These are phyloP conservation scores for Phytophthora nicotianae DNA, from an alignment of 352 stramenopile genomes.

Conservation along the genomic window DNA sequence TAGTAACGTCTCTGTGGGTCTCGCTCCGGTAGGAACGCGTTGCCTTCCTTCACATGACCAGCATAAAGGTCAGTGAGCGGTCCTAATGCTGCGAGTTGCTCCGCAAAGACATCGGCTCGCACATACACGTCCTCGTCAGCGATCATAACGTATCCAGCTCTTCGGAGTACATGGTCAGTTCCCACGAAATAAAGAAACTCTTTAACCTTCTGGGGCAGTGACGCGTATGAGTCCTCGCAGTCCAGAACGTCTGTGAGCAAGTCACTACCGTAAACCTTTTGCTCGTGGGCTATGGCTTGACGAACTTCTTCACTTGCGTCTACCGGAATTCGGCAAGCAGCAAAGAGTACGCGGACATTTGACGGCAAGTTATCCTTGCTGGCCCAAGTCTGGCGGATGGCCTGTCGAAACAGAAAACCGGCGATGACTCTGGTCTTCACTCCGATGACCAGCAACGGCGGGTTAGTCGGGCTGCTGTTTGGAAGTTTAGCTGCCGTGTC, in stretches of 20 bases:
- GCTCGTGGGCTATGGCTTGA: conserved; percentile 41
- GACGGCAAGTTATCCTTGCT: conserved; percentile 12
- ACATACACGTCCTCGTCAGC: conserved; percentile 64
- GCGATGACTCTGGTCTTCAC: conserved; percentile 48
- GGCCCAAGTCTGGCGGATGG: conserved; percentile 50
- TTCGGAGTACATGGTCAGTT: conserved; percentile 22
- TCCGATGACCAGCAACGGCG: conserved; percentile 38
- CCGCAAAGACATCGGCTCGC: conserved; percentile 21
- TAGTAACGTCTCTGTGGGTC: conserved; percentile 46
- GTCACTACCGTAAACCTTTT: conserved; percentile 38
- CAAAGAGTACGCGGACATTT: conserved; percentile 35
- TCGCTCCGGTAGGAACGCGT: conserved; percentile 31
- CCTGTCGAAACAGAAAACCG: conserved; percentile 42
- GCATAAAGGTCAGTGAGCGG: conserved; percentile 33
- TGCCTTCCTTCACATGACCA: conserved; percentile 31
- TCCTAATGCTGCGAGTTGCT: conserved; percentile 16
- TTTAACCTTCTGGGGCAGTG: conserved; percentile 60
- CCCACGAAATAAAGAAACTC: conserved; percentile 55
- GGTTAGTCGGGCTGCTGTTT: conserved; percentile 8
- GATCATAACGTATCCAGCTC: conserved; percentile 55
- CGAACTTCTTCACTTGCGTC: conserved; percentile 16
- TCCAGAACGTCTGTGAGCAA: conserved; percentile 55
- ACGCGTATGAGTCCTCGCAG: conserved; percentile 60
- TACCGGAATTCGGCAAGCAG: conserved; percentile 26
- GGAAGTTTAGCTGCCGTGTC: background rate